These are phyloP conservation scores for Aspergillus sp. DNA, from an alignment of 2,329 filamentous ascomycete species.

Conservation along the genomic window DNA sequence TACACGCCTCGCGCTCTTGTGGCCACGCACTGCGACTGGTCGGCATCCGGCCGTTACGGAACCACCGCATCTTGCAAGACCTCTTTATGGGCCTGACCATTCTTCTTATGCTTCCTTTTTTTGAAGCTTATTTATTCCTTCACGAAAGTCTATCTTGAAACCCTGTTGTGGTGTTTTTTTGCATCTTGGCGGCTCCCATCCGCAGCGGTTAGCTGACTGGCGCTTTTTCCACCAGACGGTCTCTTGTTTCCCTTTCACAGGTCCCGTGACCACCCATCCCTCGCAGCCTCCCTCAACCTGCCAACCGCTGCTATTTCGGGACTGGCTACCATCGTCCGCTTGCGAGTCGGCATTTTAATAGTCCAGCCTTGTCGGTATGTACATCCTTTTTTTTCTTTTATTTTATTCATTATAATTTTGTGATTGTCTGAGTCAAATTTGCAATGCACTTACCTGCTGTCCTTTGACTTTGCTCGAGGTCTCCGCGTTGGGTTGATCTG, in stretches of 20 bases:
- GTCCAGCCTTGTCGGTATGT: constrained; percentile 46
- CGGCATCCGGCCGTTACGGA: constrained; percentile 19
- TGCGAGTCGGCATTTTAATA: constrained; percentile 40
- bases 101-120: background rate
- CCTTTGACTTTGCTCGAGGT: constrained; percentile 8
- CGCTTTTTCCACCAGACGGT: background rate
- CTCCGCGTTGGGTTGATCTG: constrained; percentile 19
- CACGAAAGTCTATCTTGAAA: background rate
- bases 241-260: constrained; percentile 9
- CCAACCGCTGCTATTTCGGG: constrained; percentile 39
- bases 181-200: constrained; percentile 4
- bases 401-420: constrained; percentile 2
- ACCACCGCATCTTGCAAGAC: constrained; percentile 20
- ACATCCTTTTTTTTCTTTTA: constrained; percentile 18
- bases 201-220: constrained; percentile 14
- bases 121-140: constrained; percentile 10
- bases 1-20: constrained; percentile 23
- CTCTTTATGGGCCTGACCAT: constrained; percentile 9
- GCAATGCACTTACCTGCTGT: background rate
- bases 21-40: constrained; percentile 28
- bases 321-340: constrained; percentile 37
- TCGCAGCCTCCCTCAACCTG: constrained; percentile 24
- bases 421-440: background rate
- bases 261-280: constrained; percentile 29
- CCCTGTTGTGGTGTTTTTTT: constrained; percentile 1